Evolutionary conservation across 768 basidiomycete genomes (phyloP).

Genomic region (Hirschioporus abietinus): DNA sequence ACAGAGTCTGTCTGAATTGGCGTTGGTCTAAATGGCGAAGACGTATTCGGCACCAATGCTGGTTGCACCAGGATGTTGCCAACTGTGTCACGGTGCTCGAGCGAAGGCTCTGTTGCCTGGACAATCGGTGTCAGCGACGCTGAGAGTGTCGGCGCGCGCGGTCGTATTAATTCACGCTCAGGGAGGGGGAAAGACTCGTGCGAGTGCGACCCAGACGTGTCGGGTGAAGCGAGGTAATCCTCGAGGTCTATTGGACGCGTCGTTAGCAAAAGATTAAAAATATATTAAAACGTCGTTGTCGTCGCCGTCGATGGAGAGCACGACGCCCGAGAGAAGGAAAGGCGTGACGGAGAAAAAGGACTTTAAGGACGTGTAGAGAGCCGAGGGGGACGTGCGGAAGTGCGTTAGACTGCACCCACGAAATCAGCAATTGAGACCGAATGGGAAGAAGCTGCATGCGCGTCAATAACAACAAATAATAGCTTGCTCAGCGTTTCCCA

Average conservation of each 20-base stretch:
- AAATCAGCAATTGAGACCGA: slow-evolving; percentile 24
- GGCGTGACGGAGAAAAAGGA: slow-evolving; percentile 20
- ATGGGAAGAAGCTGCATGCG: slow-evolving; percentile 31
- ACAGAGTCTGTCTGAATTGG: not conserved
- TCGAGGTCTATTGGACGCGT: not conserved
- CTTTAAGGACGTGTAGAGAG: slow-evolving; percentile 23
- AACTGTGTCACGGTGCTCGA: not conserved
- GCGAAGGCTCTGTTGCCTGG: not conserved
- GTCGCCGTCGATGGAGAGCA: slow-evolving; percentile 35
- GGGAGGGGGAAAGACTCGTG: not conserved
- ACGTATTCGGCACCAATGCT: not conserved
- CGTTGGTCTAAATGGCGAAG: not conserved
- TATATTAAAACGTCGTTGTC: slow-evolving; percentile 35
- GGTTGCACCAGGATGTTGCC: not conserved
- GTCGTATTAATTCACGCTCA: not conserved
- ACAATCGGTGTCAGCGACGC: not conserved
- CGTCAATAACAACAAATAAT: slow-evolving; percentile 28
- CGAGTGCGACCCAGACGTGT: not conserved
- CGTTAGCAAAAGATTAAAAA: slow-evolving; percentile 21
- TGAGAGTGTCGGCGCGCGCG: not conserved
- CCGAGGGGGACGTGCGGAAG: slow-evolving; percentile 20
- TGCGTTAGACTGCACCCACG: slow-evolving; percentile 23
- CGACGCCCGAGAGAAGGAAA: slow-evolving; percentile 2
- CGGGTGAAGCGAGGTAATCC: not conserved
- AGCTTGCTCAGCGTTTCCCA: not conserved